Evolutionary conservation across 306 rosid species (phyloP).

Genomic region (Cercis canadensis): DNA sequence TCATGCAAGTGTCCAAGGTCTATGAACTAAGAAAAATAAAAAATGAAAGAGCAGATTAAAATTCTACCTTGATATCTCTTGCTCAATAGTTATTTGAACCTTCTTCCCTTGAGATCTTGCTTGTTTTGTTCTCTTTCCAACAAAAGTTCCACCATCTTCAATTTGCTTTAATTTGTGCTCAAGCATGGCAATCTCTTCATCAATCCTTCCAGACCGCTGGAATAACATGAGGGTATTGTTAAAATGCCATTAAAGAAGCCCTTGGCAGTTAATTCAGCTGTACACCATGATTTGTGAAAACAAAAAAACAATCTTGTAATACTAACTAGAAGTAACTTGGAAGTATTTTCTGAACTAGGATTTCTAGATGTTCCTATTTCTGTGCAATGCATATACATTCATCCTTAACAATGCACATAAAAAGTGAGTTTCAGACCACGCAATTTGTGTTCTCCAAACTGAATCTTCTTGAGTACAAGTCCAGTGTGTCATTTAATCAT

Average conservation of each 20-base stretch:
- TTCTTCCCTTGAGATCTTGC: conserved; percentile 93
- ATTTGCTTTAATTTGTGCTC: conserved; percentile 76
- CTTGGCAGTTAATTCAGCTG: conserved; percentile 1
- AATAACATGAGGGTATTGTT: conserved; percentile 18
- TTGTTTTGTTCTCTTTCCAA: conserved; percentile 76
- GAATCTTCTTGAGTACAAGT: background rate
- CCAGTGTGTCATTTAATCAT: background rate
- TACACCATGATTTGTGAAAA: background rate
- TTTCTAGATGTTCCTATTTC: too few relatives aligned
- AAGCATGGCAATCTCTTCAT: conserved; percentile 90
- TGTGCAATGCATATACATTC: too few relatives aligned
- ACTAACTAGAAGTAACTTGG: too few relatives aligned
- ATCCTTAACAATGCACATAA: conserved; percentile 1
- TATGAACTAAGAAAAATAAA: background rate
- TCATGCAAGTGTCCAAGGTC: background rate
- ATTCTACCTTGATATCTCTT: conserved; percentile 86
- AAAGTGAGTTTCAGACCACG: background rate
- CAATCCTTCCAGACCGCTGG: conserved; percentile 89
- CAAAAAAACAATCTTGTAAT: too few relatives aligned
- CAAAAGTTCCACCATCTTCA: conserved; percentile 70
- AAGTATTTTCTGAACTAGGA: too few relatives aligned
- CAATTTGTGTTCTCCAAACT: background rate
- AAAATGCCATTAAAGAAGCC: conserved; percentile 5
- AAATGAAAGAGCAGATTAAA: conserved; percentile 18
- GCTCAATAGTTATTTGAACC: conserved; percentile 80